phyloP scores from a whole-genome alignment of 148 eudicot species.

The Chenopodium suecicum region DNA sequence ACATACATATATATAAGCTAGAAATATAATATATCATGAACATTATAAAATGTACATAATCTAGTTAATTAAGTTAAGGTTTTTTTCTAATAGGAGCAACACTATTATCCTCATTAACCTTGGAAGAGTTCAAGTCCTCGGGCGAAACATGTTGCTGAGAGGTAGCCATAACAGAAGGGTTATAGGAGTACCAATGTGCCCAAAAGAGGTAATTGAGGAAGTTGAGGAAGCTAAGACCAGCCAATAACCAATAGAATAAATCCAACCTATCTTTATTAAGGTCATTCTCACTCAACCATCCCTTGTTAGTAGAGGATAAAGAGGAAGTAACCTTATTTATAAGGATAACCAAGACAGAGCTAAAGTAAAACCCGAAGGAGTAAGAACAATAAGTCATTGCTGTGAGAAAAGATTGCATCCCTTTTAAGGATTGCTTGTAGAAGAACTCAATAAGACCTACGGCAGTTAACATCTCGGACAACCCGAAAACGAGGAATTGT shows the following conservation, averaged over 20 bases:
- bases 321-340: slow-evolving; percentile 63
- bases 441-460: slow-evolving; percentile 90
- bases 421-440: slow-evolving; percentile 69
- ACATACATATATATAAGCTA: background rate
- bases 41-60: background rate
- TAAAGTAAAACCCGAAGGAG: slow-evolving; percentile 81
- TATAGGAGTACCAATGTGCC: slow-evolving; percentile 68
- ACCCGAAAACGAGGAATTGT: slow-evolving; percentile 74
- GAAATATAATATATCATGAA: too few species aligned
- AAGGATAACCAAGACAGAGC: slow-evolving; percentile 69
- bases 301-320: slow-evolving; percentile 20
- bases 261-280: slow-evolving; percentile 78
- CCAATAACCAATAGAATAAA: slow-evolving; percentile 81
- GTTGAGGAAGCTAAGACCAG: slow-evolving; percentile 61
- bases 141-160: slow-evolving; percentile 34
- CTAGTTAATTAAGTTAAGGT: slow-evolving; percentile 12
- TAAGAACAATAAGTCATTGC: slow-evolving; percentile 89
- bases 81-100: slow-evolving; percentile 6
- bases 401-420: slow-evolving; percentile 77
- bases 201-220: slow-evolving; percentile 74
- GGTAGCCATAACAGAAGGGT: slow-evolving; percentile 39
- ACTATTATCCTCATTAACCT: background rate
- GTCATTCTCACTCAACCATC: slow-evolving; percentile 80
- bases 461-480: slow-evolving; percentile 93
- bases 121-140: slow-evolving; percentile 7